These are phyloP conservation scores for Rhytidhysteron rufulum DNA, from an alignment of 2,329 filamentous ascomycete species.

Conservation along the genomic window DNA sequence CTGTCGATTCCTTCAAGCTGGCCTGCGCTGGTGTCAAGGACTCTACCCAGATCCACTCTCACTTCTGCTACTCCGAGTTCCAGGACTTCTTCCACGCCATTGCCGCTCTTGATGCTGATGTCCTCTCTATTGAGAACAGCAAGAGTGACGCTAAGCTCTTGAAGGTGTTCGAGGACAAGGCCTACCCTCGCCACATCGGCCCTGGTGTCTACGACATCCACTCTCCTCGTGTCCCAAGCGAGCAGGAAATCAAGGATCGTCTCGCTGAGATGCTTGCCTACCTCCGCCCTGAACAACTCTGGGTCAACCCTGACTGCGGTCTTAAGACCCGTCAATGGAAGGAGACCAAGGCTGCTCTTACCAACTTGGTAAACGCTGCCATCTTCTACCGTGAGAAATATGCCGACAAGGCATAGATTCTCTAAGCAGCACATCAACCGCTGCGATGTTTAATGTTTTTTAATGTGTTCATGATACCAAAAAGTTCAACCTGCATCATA, in stretches of 20 bases:
- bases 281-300: conserved; percentile 97
- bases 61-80: conserved; percentile 99
- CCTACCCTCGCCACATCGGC: conserved; percentile 96
- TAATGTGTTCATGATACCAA: conserved; percentile 40
- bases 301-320: conserved; percentile 99
- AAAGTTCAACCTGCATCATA: conserved; percentile 41
- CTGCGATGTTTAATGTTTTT: conserved; percentile 35
- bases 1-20: conserved; percentile 96
- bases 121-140: conserved; percentile 99
- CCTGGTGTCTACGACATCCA: conserved; percentile 99
- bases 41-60: conserved; percentile 98
- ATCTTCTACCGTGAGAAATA: conserved; percentile 95
- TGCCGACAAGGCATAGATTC: conserved; percentile 52
- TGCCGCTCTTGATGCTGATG: conserved; percentile 93
- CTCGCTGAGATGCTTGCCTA: conserved; percentile 95
- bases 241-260: conserved; percentile 98
- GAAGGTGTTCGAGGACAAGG: conserved; percentile 96
- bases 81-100: conserved; percentile 99
- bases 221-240: conserved; percentile 92
- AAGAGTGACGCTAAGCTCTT: conserved; percentile 99
- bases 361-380: conserved; percentile 97
- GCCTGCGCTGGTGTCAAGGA: conserved; percentile 90
- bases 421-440: conserved; percentile 37
- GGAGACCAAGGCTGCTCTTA: conserved; percentile 94
- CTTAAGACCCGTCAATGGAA: conserved; percentile 98